Conservation (phyloP, 148 eudicot genomes). For the Polygonum aviculare region DNA sequence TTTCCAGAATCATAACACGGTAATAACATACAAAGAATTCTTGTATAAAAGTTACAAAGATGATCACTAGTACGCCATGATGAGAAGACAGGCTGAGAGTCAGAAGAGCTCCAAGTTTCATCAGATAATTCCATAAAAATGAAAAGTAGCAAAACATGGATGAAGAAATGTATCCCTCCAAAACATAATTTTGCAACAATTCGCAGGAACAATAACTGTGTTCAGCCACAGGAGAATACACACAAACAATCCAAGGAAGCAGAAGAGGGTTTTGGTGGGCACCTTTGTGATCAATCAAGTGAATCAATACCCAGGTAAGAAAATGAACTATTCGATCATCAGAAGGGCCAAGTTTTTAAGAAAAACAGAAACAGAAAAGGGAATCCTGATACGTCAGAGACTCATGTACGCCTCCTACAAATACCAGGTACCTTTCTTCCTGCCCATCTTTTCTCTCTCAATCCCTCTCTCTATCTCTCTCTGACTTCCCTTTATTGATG, state of each 20-base stretch:
- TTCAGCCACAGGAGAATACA: not conserved
- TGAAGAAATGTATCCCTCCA: no score
- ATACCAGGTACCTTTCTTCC: constrained; percentile 15
- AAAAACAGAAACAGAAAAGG: constrained; percentile 1
- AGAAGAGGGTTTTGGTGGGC: not conserved
- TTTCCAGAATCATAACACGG: not conserved
- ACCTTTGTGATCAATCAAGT: constrained; percentile 5
- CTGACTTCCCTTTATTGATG: constrained; percentile 26
- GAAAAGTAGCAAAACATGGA: not conserved
- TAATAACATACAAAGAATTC: not conserved
- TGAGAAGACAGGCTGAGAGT: not conserved
- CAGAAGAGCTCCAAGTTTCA: not conserved
- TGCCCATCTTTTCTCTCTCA: not conserved
- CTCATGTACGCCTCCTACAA: constrained; percentile 19
- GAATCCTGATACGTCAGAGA: constrained; percentile 18
- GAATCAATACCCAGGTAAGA: not conserved
- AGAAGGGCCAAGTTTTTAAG: not conserved
- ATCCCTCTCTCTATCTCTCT: constrained; percentile 18
- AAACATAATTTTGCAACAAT: not conserved
- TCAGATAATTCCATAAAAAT: not conserved
- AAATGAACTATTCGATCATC: not conserved
- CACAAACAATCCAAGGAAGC: not conserved
- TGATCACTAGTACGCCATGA: no score
- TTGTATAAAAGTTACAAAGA: not conserved
- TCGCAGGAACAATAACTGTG: not conserved